Evolutionary conservation across 805 yeast genomes (phyloP), one percentile per base, ranked within the genome.

Genomic region (Starmerella stellata): DNA sequence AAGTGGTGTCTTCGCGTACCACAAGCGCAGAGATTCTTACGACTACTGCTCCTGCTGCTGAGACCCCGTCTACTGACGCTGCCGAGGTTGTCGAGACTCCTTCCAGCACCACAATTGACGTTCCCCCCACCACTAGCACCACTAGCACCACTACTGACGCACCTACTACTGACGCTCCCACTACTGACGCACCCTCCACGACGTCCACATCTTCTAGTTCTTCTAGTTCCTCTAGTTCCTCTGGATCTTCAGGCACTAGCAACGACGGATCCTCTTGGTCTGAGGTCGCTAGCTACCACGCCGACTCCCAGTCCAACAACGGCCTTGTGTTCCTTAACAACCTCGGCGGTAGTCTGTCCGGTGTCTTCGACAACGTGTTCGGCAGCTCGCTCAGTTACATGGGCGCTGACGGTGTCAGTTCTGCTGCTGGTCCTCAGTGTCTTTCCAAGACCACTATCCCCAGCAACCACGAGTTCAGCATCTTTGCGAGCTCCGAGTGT

Each of bases 311-410:
- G 46, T 62, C 75, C 32, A 61, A 83, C 38, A 63, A 68, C 52
- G 83, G 83, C 60, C 63, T 73, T 48, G 74, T 74, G 30, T 85
- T 90, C 72, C 64, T 85, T 64, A 87, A 87, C 75, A 71, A 78
- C 61, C 63, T 65, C 54, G 98, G 98, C 61, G 64, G 75, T 32
- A 58, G 65, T 21, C 83, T 81, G 38, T 81, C 94, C 13, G 98
- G 98, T 64, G 71, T 70, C 28, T 87, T 87, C 80, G 78, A 85
- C 27, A 52, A 74, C 25, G 65, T 77, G 55, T 83, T 80, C 62
- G 98, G 98, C 63, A 78, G 78, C 74, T 85, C 96, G 25, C 66
- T 90, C 43, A 81, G 95, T 4, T 90, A 70, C 62, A 72, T 78
- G 52, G 80, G 73, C 53, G 51, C 79, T 7, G 82, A 85, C 57